These are phyloP conservation scores for Candida namnaoensis DNA, from an alignment of 805 yeast genomes.

Conservation along the genomic window DNA sequence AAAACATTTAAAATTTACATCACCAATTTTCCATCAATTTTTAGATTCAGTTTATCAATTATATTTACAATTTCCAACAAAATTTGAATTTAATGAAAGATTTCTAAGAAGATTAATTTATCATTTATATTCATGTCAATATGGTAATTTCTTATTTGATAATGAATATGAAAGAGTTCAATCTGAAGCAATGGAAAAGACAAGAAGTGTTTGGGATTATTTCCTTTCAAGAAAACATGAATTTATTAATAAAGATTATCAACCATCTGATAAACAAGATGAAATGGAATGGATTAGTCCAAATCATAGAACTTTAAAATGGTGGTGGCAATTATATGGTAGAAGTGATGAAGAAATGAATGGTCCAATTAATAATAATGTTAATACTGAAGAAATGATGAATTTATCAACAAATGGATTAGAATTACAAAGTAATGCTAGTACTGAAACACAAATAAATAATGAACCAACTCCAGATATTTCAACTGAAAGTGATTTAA, in stretches of 20 bases:
- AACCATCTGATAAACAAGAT: conserved; percentile 21
- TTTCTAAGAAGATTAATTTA: conserved; percentile 78
- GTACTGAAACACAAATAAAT: not conserved
- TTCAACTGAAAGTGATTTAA: too few species aligned
- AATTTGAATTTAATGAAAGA: conserved; percentile 84
- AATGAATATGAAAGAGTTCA: conserved; percentile 54
- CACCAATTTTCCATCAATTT: conserved; percentile 93
- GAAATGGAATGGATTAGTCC: conserved; percentile 40
- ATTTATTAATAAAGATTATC: conserved; percentile 48
- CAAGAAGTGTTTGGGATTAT: conserved; percentile 90
- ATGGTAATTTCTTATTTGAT: conserved; percentile 81
- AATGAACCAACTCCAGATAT: not conserved
- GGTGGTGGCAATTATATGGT: conserved; percentile 90
- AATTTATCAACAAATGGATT: conserved; percentile 1
- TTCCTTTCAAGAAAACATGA: conserved; percentile 69
- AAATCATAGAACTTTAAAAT: conserved; percentile 51
- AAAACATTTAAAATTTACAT: conserved; percentile 49
- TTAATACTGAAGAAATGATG: not conserved
- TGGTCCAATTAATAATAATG: conserved; percentile 4
- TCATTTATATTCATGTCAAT: conserved; percentile 89
- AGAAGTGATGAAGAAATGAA: conserved; percentile 64
- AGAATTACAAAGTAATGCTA: not conserved
- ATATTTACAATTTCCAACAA: conserved; percentile 54
- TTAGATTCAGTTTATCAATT: conserved; percentile 84
- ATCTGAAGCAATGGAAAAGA: conserved; percentile 32